Evolutionary conservation across 1,139 yeast species (phyloP), one percentile per base, ranked within the genome.

Genomic region (Pichia sp.): DNA sequence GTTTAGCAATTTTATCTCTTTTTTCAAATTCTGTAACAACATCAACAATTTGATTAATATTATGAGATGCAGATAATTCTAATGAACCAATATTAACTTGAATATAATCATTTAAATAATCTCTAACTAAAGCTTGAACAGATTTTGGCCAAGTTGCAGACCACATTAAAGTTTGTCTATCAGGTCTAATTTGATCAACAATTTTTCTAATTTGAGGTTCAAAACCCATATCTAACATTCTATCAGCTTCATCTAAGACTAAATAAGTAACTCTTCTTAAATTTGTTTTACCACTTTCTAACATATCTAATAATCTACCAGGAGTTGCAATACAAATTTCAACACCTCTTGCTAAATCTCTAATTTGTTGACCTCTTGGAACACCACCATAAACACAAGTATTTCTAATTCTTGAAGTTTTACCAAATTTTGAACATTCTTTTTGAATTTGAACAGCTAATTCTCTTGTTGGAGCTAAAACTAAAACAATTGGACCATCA

Each of bases 71-170:
- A 61, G 97, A 74, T 61, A 92, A 78, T 69, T 92, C 97, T 64
- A 90, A 76, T 51, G 97, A 92, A 65, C 98, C 98, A 67, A 92
- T 73, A 59, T 87, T 90, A 56, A 92, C 98, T 73, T 92, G 98
- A 63, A 92, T 90, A 61, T 92, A 95, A 64, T 92, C 96, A 52
- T 78, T 71, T 66, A 90, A 76, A 69, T 87, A 92, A 68, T 92
- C 98, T 61, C 83, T 77, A 55, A 97, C 94, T 64, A 92, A 77
- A 57, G 80, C 74, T 74, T 90, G 95, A 53, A 92, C 97, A 68
- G 87, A 95, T 76, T 89, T 89, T 62, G 98, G 98, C 98, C 98
- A 92, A 46, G 98, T 92, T 57, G 98, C 98, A 55, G 97, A 89
- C 97, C 97, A 92, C 97, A 92, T 87, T 64, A 92, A 78, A 51